phyloP scores from a whole-genome alignment of 1,284 basidiomycete species.

The Cystobasidium pallidum region DNA sequence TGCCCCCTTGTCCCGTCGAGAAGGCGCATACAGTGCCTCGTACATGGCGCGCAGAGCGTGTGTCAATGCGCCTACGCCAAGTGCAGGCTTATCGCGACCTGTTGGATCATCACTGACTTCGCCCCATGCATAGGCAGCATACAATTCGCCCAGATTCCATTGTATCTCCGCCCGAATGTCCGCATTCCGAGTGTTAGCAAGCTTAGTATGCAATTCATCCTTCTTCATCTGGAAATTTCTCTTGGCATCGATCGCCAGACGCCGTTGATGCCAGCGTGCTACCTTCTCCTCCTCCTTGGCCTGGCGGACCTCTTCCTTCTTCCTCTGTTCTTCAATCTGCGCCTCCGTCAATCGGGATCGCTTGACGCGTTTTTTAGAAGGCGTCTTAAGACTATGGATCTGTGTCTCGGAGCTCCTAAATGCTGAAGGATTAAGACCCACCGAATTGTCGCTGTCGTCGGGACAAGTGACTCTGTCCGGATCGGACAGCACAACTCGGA shows the following conservation, averaged over 20 bases:
- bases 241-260: slow-evolving; percentile 12
- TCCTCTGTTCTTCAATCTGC: neutral
- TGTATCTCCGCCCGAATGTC: slow-evolving; percentile 7
- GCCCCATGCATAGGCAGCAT: slow-evolving; percentile 21
- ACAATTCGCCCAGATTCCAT: slow-evolving; percentile 35
- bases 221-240: slow-evolving; percentile 20
- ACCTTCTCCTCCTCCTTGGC: slow-evolving; percentile 25
- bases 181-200: slow-evolving; percentile 22
- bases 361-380: neutral
- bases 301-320: neutral
- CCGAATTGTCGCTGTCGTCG: neutral
- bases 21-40: slow-evolving; percentile 24
- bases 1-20: neutral
- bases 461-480: neutral
- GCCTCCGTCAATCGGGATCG: neutral
- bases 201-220: slow-evolving; percentile 18
- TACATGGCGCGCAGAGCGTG: slow-evolving; percentile 24
- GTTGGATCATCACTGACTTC: neutral
- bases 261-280: slow-evolving; percentile 12
- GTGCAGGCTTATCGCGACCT: slow-evolving; percentile 12
- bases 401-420: neutral
- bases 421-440: neutral
- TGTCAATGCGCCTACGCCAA: slow-evolving; percentile 9
- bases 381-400: neutral
- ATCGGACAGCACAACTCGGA: neutral